Evolutionary conservation across 192 early-diverging fungal genomes (phyloP).

Genomic region (Coemansia sp.): DNA sequence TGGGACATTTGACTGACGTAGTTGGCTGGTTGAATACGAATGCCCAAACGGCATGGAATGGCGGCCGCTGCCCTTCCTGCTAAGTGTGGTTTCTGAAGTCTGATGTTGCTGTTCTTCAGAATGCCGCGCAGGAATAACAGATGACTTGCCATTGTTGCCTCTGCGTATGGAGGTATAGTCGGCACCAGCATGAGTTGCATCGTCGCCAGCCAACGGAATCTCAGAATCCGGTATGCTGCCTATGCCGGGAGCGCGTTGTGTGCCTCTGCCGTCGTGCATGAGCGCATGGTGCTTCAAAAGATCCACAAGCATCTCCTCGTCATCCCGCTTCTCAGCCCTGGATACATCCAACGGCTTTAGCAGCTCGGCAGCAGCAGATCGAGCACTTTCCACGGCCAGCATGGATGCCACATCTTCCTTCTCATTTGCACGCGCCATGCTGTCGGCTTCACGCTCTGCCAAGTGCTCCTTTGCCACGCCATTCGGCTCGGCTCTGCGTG

Average conservation of each 20-base stretch:
- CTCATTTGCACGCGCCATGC: not conserved
- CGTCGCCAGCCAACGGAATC: not conserved
- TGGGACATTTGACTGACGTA: not conserved
- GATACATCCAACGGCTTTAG: not conserved
- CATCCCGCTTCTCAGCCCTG: not conserved
- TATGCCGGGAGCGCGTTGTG: not conserved
- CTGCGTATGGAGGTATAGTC: not conserved
- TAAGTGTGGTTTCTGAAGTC: not conserved
- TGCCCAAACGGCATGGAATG: not conserved
- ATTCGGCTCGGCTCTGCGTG: conserved; percentile 20
- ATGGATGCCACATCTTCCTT: not conserved
- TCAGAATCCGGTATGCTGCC: not conserved
- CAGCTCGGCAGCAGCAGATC: not conserved
- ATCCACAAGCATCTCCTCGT: not conserved
- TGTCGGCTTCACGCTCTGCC: not conserved
- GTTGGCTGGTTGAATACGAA: conserved; percentile 5
- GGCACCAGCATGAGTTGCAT: not conserved
- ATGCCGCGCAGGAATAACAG: not conserved
- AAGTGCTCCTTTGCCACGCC: conserved; percentile 8
- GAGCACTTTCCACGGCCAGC: not conserved
- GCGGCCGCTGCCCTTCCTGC: not conserved
- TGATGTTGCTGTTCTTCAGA: not conserved
- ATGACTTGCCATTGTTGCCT: not conserved
- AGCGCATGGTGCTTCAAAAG: not conserved
- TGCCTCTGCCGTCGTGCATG: not conserved